Conservation (phyloP, 495 filamentous ascomycete species). For the Sporormia fimetaria region DNA sequence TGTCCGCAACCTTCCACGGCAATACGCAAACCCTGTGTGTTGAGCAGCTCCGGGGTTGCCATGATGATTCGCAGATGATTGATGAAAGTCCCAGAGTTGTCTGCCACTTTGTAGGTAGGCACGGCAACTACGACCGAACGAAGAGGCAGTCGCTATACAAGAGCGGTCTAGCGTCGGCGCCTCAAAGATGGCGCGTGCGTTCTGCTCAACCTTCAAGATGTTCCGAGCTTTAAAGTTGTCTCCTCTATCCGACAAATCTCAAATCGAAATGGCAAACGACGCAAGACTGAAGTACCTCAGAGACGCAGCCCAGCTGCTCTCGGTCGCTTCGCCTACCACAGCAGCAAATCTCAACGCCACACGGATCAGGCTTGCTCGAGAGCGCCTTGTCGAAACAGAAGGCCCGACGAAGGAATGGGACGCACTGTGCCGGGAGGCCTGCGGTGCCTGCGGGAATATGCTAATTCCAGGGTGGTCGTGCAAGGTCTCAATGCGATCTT, state of each 20-base stretch:
- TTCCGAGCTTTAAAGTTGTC: too few relatives aligned
- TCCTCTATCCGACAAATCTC: too few relatives aligned
- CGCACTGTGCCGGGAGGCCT: slow-evolving; percentile 35
- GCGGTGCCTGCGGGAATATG: slow-evolving; percentile 43
- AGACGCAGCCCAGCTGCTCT: slow-evolving; percentile 37
- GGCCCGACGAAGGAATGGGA: slow-evolving; percentile 29
- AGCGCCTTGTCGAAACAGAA: slow-evolving; percentile 31
- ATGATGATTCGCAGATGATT: slow-evolving; percentile 3
- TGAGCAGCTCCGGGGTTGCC: slow-evolving; percentile 9
- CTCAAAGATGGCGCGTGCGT: too few relatives aligned
- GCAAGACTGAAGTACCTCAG: slow-evolving; percentile 32
- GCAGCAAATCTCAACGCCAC: slow-evolving; percentile 39
- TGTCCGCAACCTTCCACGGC: slow-evolving; percentile 83
- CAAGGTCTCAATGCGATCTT: slow-evolving; percentile 7
- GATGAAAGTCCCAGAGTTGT: background rate
- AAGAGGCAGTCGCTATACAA: background rate
- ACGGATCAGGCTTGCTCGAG: slow-evolving; percentile 35
- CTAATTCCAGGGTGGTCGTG: slow-evolving; percentile 38
- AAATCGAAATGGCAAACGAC: too few relatives aligned
- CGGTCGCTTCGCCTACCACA: slow-evolving; percentile 37
- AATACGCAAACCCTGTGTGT: slow-evolving; percentile 37
- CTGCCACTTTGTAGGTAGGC: background rate
- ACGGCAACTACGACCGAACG: background rate
- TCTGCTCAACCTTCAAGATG: too few relatives aligned
- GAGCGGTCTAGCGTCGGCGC: slow-evolving; percentile 7